phyloP scores from a whole-genome alignment of 2,329 filamentous ascomycete species.

The Fusarium multiceps region DNA sequence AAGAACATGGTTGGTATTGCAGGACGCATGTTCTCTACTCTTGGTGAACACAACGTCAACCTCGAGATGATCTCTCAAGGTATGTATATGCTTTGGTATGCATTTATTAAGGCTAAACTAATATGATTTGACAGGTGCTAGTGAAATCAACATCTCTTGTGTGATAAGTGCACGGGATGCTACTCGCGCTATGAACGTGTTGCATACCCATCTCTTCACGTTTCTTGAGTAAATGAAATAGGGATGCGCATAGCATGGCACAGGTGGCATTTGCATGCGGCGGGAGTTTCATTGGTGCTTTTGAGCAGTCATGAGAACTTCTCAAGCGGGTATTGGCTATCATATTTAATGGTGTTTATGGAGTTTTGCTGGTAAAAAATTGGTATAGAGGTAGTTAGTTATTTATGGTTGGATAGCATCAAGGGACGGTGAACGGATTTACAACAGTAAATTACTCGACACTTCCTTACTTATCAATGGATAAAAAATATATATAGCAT shows the following conservation, averaged over 20 bases:
- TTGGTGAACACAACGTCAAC: slow-evolving; percentile 94
- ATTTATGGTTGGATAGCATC: not conserved
- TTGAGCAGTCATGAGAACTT: not conserved
- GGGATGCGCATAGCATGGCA: not conserved
- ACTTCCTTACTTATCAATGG: not conserved
- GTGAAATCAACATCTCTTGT: slow-evolving; percentile 99
- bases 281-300: slow-evolving; percentile 12
- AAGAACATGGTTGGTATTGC: slow-evolving; percentile 97
- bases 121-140: slow-evolving; percentile 74
- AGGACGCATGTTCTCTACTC: slow-evolving; percentile 92
- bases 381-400: slow-evolving; percentile 19
- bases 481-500: not conserved
- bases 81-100: slow-evolving; percentile 53
- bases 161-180: slow-evolving; percentile 94
- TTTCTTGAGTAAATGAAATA: slow-evolving; percentile 76
- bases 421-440: not conserved
- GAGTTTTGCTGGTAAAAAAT: slow-evolving; percentile 34
- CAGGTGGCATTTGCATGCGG: slow-evolving; percentile 16
- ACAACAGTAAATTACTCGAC: not conserved
- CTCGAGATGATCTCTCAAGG: slow-evolving; percentile 99
- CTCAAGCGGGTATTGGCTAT: not conserved
- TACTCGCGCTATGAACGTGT: slow-evolving; percentile 91
- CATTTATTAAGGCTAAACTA: not conserved
- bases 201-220: slow-evolving; percentile 96
- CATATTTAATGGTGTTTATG: slow-evolving; percentile 28